Base-by-base conservation (phyloP, 805 yeast species). In the Starmera pachycereana region DNA sequence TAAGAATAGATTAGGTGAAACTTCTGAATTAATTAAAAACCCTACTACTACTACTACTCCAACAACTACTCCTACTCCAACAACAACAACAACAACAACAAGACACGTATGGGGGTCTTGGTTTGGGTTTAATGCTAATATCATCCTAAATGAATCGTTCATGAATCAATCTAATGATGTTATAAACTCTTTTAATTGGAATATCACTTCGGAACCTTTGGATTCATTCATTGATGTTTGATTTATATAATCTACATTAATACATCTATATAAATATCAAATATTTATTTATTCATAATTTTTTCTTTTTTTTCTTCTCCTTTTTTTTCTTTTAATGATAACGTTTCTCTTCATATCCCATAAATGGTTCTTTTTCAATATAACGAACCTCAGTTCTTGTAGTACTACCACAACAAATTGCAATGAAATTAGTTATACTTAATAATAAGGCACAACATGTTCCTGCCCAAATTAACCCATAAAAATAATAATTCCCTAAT, bases 31-130 rank as follows among this genome's bases (percentile, higher is more conserved):
- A 8, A 22, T 22, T 4, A 3, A 4, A 3, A 78, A 78, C 36
- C 56, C 79, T 6, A 46, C 38, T n/a, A 44, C 32, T 9, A 33
- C 22, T 40, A 45, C 38, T 33, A 6, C n/a, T n/a, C n/a, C n/a
- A n/a, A n/a, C n/a, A n/a, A n/a, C 13, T n/a, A 14, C 25, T 33
- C 2, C 40, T 43, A 19, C 44, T 38, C 28, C 47, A 41, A 25
- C 25, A 44, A 40, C 32, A 38, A 16, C 13, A 12, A 14, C 25
- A 18, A 8, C 40, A 43, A 19, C 44, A 37, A 32, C 54, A n/a
- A 68, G 82, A 53, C 67, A 76, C 3, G 40, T 73, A 2, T 81
- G 83, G 81, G 78, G 90, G 8, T 65, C 81, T 6, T 76, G 83
- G 76, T 76, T 73, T 53, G 92, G 90, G 3, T 77, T 78, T 35